These are phyloP conservation scores for Plasmodium cynomolgi DNA, from an alignment of 169 alveolate genomes.

Conservation along the genomic window DNA sequence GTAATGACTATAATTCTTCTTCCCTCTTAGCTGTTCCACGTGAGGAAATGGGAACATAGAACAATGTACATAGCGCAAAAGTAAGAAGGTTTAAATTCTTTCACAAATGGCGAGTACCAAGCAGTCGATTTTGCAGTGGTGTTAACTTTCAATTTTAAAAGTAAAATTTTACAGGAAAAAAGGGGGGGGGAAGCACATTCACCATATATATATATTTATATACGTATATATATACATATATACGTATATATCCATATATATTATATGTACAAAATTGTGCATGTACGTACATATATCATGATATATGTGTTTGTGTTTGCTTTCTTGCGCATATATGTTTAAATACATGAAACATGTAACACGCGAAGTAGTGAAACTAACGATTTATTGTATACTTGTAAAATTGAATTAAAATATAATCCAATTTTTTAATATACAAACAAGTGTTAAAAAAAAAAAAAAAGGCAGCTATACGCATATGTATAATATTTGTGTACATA, in stretches of 20 bases:
- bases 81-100: slow-evolving; percentile 5
- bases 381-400: slow-evolving; percentile 2
- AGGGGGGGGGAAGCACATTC: not conserved
- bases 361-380: not conserved
- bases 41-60: slow-evolving; percentile 11
- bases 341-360: not conserved
- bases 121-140: not conserved
- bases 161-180: slow-evolving; percentile 21
- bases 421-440: not conserved
- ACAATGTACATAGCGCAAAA: not conserved
- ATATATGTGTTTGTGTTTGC: not conserved
- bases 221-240: not conserved
- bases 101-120: not conserved
- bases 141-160: slow-evolving; percentile 68
- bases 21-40: slow-evolving; percentile 15
- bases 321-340: not conserved
- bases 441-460: slow-evolving; percentile 24
- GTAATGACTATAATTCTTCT: slow-evolving; percentile 14
- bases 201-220: not conserved
- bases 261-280: slow-evolving; percentile 6
- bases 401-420: slow-evolving; percentile 26
- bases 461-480: not conserved
- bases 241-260: not conserved
- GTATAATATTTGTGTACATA: slow-evolving; percentile 1
- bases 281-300: slow-evolving; percentile 11